Evolutionary conservation across 306 rosid species (phyloP).

Genomic region (Calophaca sinica): DNA sequence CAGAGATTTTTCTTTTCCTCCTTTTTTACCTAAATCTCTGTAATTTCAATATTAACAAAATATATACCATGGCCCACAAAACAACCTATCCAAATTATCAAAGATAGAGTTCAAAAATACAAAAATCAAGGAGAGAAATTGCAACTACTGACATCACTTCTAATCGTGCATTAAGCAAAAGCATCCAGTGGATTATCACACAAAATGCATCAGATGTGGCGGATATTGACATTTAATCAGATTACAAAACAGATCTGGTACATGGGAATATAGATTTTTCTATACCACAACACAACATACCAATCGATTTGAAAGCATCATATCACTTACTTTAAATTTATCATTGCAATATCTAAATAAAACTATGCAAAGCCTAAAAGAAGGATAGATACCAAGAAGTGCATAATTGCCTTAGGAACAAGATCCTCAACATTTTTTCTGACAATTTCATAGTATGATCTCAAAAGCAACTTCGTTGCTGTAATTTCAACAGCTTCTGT

Average conservation of each 20-base stretch:
- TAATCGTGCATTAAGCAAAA: neutral
- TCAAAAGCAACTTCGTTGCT: constrained; percentile 80
- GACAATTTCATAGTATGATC: constrained; percentile 90
- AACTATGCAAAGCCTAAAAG: constrained; percentile 5
- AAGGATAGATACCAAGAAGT: constrained; percentile 79
- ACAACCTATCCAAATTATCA: neutral
- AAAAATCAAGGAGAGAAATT: neutral
- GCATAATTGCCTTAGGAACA: constrained; percentile 94
- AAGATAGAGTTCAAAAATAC: neutral
- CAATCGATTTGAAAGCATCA: constrained; percentile 25
- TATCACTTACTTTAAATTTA: constrained; percentile 20
- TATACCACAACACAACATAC: constrained; percentile 8
- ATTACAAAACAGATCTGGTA: constrained; percentile 5
- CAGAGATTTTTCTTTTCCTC: neutral
- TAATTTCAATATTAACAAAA: neutral
- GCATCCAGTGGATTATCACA: constrained; percentile 17
- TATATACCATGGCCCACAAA: neutral
- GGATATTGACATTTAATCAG: constrained; percentile 14
- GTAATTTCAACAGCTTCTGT: constrained; percentile 74
- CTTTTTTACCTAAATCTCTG: neutral
- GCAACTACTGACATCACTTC: neutral
- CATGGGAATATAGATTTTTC: constrained; percentile 2
- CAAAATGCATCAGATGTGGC: constrained; percentile 18
- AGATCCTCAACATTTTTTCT: constrained; percentile 85
- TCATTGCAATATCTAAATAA: constrained; percentile 21